Evolutionary conservation across 1,284 basidiomycete species (phyloP).

Genomic region (Peniophora sp.): DNA sequence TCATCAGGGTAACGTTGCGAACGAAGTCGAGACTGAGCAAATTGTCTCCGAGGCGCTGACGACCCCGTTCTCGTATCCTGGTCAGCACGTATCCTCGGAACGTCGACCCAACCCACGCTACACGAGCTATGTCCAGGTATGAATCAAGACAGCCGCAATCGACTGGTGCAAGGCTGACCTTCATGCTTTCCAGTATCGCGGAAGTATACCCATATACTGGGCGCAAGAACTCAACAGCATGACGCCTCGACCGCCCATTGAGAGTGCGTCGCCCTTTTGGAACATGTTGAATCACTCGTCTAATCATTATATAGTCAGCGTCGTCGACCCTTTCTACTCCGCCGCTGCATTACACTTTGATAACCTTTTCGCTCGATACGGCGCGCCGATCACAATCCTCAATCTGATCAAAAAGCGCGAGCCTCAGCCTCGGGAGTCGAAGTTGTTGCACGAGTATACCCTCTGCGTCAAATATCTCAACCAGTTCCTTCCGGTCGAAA

Average conservation of each 20-base stretch:
- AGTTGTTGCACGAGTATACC: constrained; percentile 86
- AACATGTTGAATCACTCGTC: constrained; percentile 1
- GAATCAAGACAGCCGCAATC: constrained; percentile 3
- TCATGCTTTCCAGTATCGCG: constrained; percentile 60
- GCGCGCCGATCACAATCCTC: constrained; percentile 86
- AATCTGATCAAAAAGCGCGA: constrained; percentile 90
- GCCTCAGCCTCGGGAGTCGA: constrained; percentile 85
- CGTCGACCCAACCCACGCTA: constrained; percentile 75
- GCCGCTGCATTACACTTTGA: constrained; percentile 94
- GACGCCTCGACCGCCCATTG: constrained; percentile 90
- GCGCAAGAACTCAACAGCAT: constrained; percentile 90
- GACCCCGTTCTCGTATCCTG: constrained; percentile 80
- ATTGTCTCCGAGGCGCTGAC: constrained; percentile 94
- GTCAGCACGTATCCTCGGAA: constrained; percentile 22
- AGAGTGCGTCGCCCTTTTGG: constrained; percentile 52
- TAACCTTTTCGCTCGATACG: constrained; percentile 86
- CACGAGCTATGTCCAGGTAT: constrained; percentile 88
- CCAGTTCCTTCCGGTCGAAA: constrained; percentile 84
- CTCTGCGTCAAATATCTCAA: constrained; percentile 93
- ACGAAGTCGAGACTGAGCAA: constrained; percentile 99
- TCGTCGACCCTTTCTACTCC: constrained; percentile 93
- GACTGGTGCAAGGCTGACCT: neutral
- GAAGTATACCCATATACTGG: constrained; percentile 96
- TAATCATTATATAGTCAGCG: constrained; percentile 56
- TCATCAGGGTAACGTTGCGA: constrained; percentile 88